Conservation (phyloP, 306 rosid species). For the Cucumis sativus region Cucumber_9930_V3 NC_026657.2:30454001-30454500, state of each 20-base stretch:
- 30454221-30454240: background rate
- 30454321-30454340: too few relatives aligned
- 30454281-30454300: background rate
- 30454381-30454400: background rate
- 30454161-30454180: background rate
- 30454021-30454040: background rate
- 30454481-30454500: background rate
- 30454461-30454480: background rate
- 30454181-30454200: background rate
- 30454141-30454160: background rate
- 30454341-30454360: background rate
- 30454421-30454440: conserved; percentile 26
- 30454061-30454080: background rate
- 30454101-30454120: background rate
- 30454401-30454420: conserved; percentile 25
- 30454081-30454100: background rate
- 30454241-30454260: background rate
- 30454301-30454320: background rate
- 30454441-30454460: background rate
- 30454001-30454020: background rate
- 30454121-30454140: background rate
- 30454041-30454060: background rate
- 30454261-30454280: background rate
- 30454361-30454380: background rate
- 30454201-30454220: background rate